These are phyloP conservation scores for Carex pumila DNA, from an alignment of 176 grass and related monocot species.

Conservation along the genomic window DNA sequence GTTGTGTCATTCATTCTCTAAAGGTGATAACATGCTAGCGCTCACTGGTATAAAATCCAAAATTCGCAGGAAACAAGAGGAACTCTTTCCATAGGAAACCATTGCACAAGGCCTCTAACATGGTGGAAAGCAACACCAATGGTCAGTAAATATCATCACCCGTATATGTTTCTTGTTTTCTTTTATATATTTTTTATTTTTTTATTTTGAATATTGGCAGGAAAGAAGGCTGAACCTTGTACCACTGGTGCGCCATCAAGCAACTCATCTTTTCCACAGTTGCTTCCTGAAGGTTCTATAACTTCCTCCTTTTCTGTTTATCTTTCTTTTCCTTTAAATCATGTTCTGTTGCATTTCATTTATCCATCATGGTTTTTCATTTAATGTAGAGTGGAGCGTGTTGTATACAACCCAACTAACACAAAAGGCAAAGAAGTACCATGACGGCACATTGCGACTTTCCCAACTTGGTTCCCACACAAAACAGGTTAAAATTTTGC, in stretches of 20 bases:
- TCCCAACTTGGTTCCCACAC: slow-evolving; percentile 38
- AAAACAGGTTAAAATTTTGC: slow-evolving; percentile 49
- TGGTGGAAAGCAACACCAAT: background rate
- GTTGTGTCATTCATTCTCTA: background rate
- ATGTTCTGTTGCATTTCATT: background rate
- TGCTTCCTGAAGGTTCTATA: background rate
- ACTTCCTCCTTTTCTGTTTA: background rate
- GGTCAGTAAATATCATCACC: background rate
- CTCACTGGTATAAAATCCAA: background rate
- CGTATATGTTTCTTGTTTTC: background rate
- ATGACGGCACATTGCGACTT: slow-evolving; percentile 61
- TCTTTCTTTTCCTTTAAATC: background rate
- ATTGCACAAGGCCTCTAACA: background rate
- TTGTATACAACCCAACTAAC: slow-evolving; percentile 73
- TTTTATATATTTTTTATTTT: background rate
- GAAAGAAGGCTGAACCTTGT: background rate
- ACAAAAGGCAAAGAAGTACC: slow-evolving; percentile 79
- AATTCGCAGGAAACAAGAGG: background rate
- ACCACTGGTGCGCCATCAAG: background rate
- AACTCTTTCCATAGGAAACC: background rate
- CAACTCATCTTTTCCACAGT: background rate
- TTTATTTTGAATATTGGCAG: background rate
- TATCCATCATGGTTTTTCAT: background rate
- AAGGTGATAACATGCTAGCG: background rate
- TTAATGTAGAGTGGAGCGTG: slow-evolving; percentile 57